Percentiles rank a stretch among this genome's conserved stretches.
These are phyloP conservation scores for Magnolia changhungtana DNA, from an alignment of 164 flowering plant species.

Conservation along the genomic window DNA sequence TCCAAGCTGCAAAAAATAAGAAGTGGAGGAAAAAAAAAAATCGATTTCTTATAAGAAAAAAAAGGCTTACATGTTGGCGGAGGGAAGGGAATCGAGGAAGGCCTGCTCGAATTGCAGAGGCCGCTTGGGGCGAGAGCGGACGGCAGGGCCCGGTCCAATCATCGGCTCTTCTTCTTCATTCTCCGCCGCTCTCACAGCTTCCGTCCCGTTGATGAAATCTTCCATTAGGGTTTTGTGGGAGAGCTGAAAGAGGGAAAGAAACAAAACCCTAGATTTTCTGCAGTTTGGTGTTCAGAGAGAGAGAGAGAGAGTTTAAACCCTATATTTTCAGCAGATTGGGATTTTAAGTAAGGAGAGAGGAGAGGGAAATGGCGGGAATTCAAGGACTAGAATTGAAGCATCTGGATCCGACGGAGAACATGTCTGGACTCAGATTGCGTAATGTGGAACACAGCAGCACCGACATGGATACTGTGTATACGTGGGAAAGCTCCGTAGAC, in stretches of 20 bases:
- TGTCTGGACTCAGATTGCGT: no score
- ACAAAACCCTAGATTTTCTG: neutral
- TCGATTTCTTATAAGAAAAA: no score
- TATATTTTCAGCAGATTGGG: no score
- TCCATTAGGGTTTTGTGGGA: constrained; percentile 13
- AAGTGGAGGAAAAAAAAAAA: neutral
- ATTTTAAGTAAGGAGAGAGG: no score
- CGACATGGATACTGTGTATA: no score
- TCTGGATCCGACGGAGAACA: no score
- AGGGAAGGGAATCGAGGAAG: constrained; percentile 84
- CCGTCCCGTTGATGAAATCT: constrained; percentile 17
- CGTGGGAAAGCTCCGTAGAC: no score
- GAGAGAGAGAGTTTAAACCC: neutral
- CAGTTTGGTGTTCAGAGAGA: neutral
- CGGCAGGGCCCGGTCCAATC: constrained; percentile 83
- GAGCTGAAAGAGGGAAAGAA: neutral
- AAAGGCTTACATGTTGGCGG: constrained; percentile 71
- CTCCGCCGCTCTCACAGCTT: neutral
- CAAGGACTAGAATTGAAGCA: no score
- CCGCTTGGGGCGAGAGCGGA: constrained; percentile 64
- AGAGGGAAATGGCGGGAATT: no score
- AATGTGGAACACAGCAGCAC: no score
- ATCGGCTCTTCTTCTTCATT: constrained; percentile 46
- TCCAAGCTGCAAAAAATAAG: neutral
- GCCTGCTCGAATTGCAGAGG: constrained; percentile 97